phyloP scores from a whole-genome alignment of 2,329 filamentous ascomycete species.

The Neocucurbitaria cava region DNA sequence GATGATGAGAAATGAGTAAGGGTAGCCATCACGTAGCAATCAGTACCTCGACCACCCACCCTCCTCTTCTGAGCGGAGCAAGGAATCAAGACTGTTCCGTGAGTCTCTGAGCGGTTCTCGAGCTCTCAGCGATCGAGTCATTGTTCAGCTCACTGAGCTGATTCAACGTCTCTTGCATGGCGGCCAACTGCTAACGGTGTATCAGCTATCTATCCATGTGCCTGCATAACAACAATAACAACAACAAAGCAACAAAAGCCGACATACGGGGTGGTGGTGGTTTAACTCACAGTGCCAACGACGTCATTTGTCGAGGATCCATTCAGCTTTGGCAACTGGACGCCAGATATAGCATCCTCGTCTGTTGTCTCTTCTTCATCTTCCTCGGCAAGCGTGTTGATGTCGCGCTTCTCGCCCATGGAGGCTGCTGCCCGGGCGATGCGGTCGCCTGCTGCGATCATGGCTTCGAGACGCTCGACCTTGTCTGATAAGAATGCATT shows the following conservation, averaged over 20 bases:
- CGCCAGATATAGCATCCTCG: conserved; percentile 18
- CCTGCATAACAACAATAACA: background rate
- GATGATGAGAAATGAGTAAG: background rate
- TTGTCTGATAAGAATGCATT: conserved; percentile 41
- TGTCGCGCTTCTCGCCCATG: conserved; percentile 43
- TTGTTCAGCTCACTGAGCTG: conserved; percentile 47
- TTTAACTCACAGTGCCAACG: conserved; percentile 45
- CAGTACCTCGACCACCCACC: background rate
- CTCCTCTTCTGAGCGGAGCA: conserved; percentile 10
- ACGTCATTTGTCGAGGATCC: conserved; percentile 33
- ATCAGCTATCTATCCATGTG: conserved; percentile 30
- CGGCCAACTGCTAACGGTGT: conserved; percentile 47
- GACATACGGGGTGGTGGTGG: conserved; percentile 10
- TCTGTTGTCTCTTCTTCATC: conserved; percentile 38
- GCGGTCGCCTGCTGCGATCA: conserved; percentile 45
- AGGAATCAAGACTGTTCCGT: conserved; percentile 35
- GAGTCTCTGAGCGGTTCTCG: conserved; percentile 39
- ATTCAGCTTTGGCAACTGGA: conserved; percentile 6
- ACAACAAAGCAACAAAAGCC: conserved; percentile 1
- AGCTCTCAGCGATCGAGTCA: conserved; percentile 43
- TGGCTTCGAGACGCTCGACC: conserved; percentile 42
- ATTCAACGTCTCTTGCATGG: conserved; percentile 46
- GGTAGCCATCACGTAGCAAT: background rate
- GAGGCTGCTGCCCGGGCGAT: conserved; percentile 45
- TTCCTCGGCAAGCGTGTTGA: conserved; percentile 40